Evolutionary conservation across 1,139 yeast genomes (phyloP).

Genomic region (Meyerozyma athensensis): DNA sequence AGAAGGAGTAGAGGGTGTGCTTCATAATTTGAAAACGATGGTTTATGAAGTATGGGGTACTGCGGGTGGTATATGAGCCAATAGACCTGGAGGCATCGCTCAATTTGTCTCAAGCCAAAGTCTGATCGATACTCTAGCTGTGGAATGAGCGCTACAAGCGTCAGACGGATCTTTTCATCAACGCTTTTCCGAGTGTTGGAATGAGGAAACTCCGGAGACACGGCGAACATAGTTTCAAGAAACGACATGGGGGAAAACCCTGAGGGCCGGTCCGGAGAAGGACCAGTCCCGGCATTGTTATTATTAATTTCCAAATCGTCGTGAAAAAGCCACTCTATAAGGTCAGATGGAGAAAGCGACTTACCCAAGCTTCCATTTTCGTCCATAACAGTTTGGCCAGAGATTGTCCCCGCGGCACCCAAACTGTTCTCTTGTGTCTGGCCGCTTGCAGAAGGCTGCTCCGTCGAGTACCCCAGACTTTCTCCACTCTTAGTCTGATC

Average conservation of each 20-base stretch:
- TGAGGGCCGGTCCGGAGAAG: slow-evolving; percentile 15
- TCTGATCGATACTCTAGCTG: slow-evolving; percentile 25
- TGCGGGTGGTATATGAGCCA: slow-evolving; percentile 63
- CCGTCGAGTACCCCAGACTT: too few species aligned
- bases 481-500: too few species aligned
- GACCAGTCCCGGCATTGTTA: slow-evolving; percentile 7
- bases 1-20: slow-evolving; percentile 52
- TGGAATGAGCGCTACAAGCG: slow-evolving; percentile 29
- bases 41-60: slow-evolving; percentile 56
- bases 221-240: slow-evolving; percentile 30
- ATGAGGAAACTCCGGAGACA: slow-evolving; percentile 26
- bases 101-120: slow-evolving; percentile 22
- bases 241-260: slow-evolving; percentile 21
- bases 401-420: neutral
- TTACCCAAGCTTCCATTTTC: slow-evolving; percentile 4
- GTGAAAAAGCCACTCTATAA: slow-evolving; percentile 28
- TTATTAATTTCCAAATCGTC: slow-evolving; percentile 16
- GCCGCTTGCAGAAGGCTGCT: too few species aligned
- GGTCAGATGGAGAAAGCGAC: slow-evolving; percentile 23
- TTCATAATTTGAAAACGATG: slow-evolving; percentile 53
- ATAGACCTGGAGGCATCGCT: slow-evolving; percentile 29
- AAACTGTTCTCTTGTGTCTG: too few species aligned
- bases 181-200: slow-evolving; percentile 21
- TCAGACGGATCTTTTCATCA: slow-evolving; percentile 24
- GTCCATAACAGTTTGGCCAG: neutral